Evolutionary conservation across 345 rosid species (phyloP).

Genomic region (Rhizophora apiculata): DNA sequence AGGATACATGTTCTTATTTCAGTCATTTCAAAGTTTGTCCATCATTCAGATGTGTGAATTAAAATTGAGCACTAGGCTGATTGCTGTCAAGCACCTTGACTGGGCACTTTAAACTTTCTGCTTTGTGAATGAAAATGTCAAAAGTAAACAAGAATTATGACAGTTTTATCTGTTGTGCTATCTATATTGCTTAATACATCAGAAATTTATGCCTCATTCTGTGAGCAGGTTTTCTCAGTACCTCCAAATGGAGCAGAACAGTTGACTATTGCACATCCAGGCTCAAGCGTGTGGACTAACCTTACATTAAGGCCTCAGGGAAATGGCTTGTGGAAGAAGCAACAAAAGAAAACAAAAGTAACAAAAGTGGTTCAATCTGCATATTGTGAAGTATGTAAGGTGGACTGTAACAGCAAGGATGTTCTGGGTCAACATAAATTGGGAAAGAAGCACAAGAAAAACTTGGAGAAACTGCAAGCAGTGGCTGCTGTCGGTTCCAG

Average conservation of each 20-base stretch:
- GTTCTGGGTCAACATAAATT: constrained; percentile 25
- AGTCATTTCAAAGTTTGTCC: neutral
- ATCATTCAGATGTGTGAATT: neutral
- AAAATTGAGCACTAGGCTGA: neutral
- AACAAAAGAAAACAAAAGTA: constrained; percentile 20
- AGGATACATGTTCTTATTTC: neutral
- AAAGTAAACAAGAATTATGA: too few species aligned
- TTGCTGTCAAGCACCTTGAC: neutral
- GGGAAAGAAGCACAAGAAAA: constrained; percentile 31
- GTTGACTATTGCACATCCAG: constrained; percentile 20
- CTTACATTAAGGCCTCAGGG: constrained; percentile 19
- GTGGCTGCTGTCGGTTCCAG: constrained; percentile 8
- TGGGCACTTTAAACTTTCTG: neutral
- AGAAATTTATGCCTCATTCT: neutral
- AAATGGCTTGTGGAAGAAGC: constrained; percentile 17
- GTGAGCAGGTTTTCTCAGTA: constrained; percentile 14
- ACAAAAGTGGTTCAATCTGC: constrained; percentile 24
- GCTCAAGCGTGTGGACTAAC: constrained; percentile 16
- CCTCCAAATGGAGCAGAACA: constrained; percentile 21
- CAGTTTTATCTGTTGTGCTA: neutral
- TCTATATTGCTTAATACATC: neutral
- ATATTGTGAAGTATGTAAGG: constrained; percentile 26
- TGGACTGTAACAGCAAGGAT: constrained; percentile 33
- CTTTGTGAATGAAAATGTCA: too few species aligned
- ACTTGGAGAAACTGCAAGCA: constrained; percentile 25